Evolutionary conservation across 257 asterid species (phyloP).

Genomic region (Solanum boliviense): DNA sequence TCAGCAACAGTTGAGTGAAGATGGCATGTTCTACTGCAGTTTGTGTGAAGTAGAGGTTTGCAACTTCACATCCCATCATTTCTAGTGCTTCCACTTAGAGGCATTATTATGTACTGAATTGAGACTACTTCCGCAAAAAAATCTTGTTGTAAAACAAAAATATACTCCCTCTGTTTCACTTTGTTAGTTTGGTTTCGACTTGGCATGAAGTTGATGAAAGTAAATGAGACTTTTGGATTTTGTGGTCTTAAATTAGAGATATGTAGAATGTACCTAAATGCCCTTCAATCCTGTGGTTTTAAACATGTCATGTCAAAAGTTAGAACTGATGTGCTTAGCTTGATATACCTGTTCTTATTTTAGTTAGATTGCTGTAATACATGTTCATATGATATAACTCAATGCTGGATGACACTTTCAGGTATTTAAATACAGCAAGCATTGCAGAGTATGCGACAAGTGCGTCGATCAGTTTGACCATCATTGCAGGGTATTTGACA

Average conservation of each 20-base stretch:
- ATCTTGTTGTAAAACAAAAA: neutral
- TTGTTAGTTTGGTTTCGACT: neutral
- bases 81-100: neutral
- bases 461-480: conserved; percentile 93
- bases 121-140: neutral
- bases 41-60: conserved; percentile 97
- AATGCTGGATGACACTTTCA: conserved; percentile 14
- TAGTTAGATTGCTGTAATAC: neutral
- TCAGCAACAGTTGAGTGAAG: conserved; percentile 69
- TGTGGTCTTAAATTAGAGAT: neutral
- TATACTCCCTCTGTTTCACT: neutral
- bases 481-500: conserved; percentile 81
- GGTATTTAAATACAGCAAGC: conserved; percentile 98
- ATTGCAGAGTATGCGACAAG: conserved; percentile 95
- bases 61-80: neutral
- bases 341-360: neutral
- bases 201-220: neutral
- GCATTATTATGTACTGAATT: neutral
- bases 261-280: neutral
- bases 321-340: neutral
- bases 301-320: neutral
- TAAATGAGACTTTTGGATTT: neutral
- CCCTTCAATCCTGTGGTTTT: neutral
- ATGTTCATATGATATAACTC: neutral
- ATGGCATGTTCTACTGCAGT: conserved; percentile 98